Percentiles rank a stretch among this genome's conserved stretches.
Evolutionary conservation across 179 eudicot species (phyloP).

Genomic region (Spergularia azorica): DNA sequence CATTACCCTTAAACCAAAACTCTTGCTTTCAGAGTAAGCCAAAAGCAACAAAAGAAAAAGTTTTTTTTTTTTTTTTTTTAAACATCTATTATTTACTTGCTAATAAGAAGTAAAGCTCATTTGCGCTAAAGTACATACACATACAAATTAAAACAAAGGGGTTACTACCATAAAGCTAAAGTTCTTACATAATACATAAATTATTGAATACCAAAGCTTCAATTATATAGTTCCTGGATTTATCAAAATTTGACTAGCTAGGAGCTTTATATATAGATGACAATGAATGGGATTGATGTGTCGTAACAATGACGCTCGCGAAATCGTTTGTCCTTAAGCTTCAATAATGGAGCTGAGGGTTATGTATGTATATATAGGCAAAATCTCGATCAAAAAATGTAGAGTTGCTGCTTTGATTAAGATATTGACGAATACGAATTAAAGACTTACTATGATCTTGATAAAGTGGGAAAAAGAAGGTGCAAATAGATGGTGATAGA

Average conservation of each 20-base stretch:
- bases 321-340: not conserved
- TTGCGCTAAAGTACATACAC: not conserved
- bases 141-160: too few species aligned
- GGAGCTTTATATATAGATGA: constrained; percentile 12
- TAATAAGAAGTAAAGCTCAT: not conserved
- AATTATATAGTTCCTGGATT: not conserved
- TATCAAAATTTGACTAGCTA: constrained; percentile 10
- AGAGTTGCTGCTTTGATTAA: not conserved
- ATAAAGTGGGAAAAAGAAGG: too few species aligned
- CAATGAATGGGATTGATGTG: not conserved
- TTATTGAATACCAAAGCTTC: constrained; percentile 17
- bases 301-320: not conserved
- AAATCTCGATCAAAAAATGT: not conserved
- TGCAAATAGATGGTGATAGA: too few species aligned
- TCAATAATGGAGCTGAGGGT: constrained; percentile 23
- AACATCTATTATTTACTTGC: too few species aligned
- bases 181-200: constrained; percentile 7
- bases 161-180: constrained; percentile 17
- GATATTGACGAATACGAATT: not conserved
- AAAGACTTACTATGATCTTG: too few species aligned
- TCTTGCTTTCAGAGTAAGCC: constrained; percentile 1
- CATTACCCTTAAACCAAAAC: constrained; percentile 6
- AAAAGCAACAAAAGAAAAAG: constrained; percentile 19
- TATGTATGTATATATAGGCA: too few species aligned
- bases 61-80: too few species aligned